Conservation (phyloP, 495 filamentous ascomycete genomes). For the Lentithecium fluviatile region DNA sequence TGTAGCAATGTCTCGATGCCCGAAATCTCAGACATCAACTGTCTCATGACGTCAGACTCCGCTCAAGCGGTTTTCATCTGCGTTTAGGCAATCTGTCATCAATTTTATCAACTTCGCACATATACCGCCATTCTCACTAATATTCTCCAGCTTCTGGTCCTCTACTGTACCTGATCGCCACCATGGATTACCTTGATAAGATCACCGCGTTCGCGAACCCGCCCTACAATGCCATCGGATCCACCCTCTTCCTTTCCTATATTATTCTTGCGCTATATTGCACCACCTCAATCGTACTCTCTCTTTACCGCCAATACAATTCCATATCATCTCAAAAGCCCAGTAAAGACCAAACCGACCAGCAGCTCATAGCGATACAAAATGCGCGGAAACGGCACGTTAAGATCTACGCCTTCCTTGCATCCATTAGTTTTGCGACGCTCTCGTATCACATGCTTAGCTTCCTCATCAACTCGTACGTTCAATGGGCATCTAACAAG, state of each 20-base stretch:
- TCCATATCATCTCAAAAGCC: neutral
- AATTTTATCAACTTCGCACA: neutral
- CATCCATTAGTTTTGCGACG: constrained; percentile 16
- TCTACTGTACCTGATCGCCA: neutral
- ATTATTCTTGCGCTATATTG: constrained; percentile 3
- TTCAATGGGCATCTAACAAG: neutral
- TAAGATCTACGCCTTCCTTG: constrained; percentile 4
- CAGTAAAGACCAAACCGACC: neutral
- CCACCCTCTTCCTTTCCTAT: constrained; percentile 9
- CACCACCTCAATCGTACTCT: neutral
- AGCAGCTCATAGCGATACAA: neutral
- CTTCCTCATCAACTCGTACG: constrained; percentile 13
- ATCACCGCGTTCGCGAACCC: constrained; percentile 1
- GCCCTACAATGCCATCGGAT: constrained; percentile 12
- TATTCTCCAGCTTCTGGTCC: no score
- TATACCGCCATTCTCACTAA: neutral
- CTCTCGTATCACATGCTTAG: constrained; percentile 27
- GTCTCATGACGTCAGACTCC: neutral
- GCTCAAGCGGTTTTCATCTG: neutral
- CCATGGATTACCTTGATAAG: neutral
- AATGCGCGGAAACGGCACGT: constrained; percentile 1
- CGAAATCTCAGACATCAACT: neutral
- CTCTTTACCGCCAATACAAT: neutral
- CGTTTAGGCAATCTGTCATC: neutral
- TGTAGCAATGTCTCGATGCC: neutral